Conservation (phyloP, 495 filamentous ascomycete species). For the Penicillium salamii region DNA sequence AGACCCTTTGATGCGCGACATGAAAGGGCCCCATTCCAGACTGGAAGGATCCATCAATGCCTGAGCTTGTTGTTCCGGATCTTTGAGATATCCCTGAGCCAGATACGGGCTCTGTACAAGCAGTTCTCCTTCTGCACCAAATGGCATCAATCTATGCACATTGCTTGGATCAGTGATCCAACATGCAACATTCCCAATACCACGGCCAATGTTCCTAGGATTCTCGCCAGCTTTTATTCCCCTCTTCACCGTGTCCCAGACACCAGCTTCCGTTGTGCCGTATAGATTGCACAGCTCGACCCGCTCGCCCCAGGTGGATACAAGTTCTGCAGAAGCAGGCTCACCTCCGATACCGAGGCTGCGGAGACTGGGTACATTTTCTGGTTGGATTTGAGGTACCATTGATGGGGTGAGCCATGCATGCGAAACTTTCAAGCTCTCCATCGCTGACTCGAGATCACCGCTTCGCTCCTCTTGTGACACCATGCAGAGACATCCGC, state of each 20-base stretch:
- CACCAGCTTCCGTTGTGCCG: conserved; percentile 40
- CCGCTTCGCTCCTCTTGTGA: conserved; percentile 41
- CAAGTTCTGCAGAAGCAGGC: background rate
- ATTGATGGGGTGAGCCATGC: conserved; percentile 35
- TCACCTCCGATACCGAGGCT: background rate
- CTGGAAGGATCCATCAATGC: background rate
- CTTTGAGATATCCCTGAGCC: background rate
- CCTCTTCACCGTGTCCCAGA: conserved; percentile 7
- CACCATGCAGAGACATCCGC: conserved; percentile 52
- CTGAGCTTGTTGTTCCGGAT: background rate
- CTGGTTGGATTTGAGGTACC: conserved; percentile 23
- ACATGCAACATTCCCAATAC: background rate
- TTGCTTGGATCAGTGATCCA: background rate
- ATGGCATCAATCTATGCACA: background rate
- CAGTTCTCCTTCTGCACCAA: background rate
- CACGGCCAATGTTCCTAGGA: conserved; percentile 3
- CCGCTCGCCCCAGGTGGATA: conserved; percentile 33
- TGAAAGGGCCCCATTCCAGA: background rate
- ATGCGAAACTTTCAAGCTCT: conserved; percentile 25
- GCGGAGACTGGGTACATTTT: conserved; percentile 23
- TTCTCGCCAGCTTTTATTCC: conserved; percentile 7
- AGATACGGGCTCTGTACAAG: background rate
- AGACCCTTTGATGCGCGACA: background rate
- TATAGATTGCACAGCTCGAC: conserved; percentile 48
- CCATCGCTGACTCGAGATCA: conserved; percentile 28